phyloP scores from a whole-genome alignment of 805 yeast species.

The Teunomyces lycoperdinae region DNA sequence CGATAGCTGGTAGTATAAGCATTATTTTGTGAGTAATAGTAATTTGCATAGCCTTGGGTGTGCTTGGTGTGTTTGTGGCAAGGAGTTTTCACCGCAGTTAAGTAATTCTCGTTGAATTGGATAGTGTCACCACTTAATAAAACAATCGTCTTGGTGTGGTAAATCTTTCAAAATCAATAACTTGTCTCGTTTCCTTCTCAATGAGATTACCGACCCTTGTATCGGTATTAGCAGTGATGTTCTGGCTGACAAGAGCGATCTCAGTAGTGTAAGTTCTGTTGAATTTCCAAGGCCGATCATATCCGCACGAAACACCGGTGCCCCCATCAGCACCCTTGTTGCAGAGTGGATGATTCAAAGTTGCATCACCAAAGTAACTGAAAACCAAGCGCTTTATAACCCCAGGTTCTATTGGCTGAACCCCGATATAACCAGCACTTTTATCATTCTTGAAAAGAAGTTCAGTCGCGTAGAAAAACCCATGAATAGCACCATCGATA shows the following conservation, averaged over 20 bases:
- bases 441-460: background rate
- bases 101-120: background rate
- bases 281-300: background rate
- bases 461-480: background rate
- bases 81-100: background rate
- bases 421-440: background rate
- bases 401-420: background rate
- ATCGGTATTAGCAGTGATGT: background rate
- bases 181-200: background rate
- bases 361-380: background rate
- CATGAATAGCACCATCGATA: background rate
- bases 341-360: background rate
- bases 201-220: background rate
- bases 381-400: background rate
- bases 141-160: background rate
- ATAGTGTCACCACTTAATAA: background rate
- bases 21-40: background rate
- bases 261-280: background rate
- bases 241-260: background rate
- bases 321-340: background rate
- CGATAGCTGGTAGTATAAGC: background rate
- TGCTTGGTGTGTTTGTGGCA: background rate
- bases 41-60: background rate
- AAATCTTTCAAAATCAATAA: background rate
- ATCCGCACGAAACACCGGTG: background rate